Evolutionary conservation across 352 stramenopile genomes (phyloP).

Genomic region (Phytopythium litorale): DNA sequence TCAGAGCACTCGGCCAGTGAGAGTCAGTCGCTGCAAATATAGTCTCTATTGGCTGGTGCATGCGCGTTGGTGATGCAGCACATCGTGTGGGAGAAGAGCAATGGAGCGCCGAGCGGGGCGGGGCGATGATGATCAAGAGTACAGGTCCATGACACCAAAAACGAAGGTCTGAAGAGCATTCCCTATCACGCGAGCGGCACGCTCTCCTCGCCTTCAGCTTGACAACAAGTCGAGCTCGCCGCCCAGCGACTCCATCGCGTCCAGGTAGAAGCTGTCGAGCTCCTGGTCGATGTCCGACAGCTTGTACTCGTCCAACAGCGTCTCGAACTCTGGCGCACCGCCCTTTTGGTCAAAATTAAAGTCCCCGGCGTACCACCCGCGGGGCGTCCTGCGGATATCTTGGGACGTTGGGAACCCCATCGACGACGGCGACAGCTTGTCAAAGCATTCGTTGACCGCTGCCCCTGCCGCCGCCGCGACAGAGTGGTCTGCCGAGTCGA

Average conservation of each 20-base stretch:
- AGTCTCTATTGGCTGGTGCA: neutral
- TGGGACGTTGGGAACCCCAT: constrained; percentile 24
- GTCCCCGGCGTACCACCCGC: constrained; percentile 13
- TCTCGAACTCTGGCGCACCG: constrained; percentile 59
- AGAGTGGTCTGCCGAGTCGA: constrained; percentile 1
- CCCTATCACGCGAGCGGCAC: neutral
- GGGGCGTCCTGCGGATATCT: constrained; percentile 21
- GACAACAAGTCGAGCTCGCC: constrained; percentile 61
- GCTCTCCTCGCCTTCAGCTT: constrained; percentile 20
- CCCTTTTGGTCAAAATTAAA: constrained; percentile 43
- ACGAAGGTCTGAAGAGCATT: neutral
- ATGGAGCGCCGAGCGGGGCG: neutral
- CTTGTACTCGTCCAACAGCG: constrained; percentile 71
- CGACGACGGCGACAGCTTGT: constrained; percentile 24
- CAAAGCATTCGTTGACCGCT: constrained; percentile 57
- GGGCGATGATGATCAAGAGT: neutral
- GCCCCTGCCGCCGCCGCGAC: constrained; percentile 21
- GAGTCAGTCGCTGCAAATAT: no score
- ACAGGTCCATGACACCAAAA: neutral
- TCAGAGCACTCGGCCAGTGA: no score
- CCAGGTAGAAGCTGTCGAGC: constrained; percentile 78
- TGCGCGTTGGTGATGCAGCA: no score
- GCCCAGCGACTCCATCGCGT: constrained; percentile 60
- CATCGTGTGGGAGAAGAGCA: neutral
- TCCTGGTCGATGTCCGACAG: constrained; percentile 80